A percentile compares a stretch with the other conserved stretches of the same genome.
Evolutionary conservation across 1,284 basidiomycete genomes (phyloP).

Genomic region (Dichomitus squalens): DNA sequence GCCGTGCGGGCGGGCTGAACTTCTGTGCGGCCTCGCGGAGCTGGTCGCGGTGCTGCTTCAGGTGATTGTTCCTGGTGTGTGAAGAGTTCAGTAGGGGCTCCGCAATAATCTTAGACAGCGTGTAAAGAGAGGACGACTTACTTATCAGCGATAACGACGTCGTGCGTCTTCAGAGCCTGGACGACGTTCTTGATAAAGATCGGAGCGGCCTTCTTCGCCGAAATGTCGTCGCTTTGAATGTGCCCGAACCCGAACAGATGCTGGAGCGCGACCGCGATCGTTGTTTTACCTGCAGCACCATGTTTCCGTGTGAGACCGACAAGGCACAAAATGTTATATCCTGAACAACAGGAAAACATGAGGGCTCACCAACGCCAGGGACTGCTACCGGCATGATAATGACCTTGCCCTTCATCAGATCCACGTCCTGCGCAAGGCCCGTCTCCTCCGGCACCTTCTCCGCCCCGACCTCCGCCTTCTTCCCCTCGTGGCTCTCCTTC

Average conservation of each 20-base stretch:
- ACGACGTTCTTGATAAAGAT: constrained; percentile 80
- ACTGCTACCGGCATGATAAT: constrained; percentile 89
- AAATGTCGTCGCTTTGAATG: constrained; percentile 91
- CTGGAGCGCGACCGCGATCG: constrained; percentile 78
- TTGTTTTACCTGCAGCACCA: constrained; percentile 78
- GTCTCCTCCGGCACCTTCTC: constrained; percentile 25
- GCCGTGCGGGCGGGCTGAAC: constrained; percentile 54
- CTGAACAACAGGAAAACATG: background rate
- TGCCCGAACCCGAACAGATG: constrained; percentile 86
- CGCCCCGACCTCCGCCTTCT: constrained; percentile 35
- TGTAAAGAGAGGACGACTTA: constrained; percentile 36
- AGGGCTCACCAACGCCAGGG: constrained; percentile 83
- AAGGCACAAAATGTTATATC: background rate
- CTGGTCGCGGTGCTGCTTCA: constrained; percentile 72
- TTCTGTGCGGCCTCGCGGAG: constrained; percentile 58
- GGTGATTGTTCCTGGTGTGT: constrained; percentile 83
- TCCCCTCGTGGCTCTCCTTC: constrained; percentile 53
- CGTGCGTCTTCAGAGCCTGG: constrained; percentile 58
- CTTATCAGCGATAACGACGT: constrained; percentile 92
- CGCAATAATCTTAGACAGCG: background rate
- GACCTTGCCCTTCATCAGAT: constrained; percentile 67
- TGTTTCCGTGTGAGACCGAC: background rate
- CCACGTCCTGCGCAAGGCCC: constrained; percentile 40
- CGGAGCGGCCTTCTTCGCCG: constrained; percentile 77
- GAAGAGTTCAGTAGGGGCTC: background rate